Evolutionary conservation across 2,329 filamentous ascomycete species (phyloP).

Genomic region (Venturia carpophila): DNA sequence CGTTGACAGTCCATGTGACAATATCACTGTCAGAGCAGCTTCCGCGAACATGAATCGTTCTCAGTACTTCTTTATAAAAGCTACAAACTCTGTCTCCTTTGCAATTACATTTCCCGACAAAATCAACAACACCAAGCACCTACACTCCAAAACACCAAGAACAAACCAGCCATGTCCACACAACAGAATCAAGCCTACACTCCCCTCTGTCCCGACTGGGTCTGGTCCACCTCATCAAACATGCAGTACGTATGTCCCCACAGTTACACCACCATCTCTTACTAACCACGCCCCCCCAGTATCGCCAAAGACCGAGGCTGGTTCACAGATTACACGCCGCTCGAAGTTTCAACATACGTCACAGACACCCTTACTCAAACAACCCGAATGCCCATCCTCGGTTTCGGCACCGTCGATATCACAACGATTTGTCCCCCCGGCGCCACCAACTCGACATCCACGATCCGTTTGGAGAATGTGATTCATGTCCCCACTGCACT

Average conservation of each 20-base stretch:
- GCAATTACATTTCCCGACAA: not conserved
- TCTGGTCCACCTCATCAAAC: not conserved
- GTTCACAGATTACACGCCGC: not conserved
- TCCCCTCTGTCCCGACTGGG: not conserved
- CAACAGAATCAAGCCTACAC: not conserved
- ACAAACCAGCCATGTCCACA: not conserved
- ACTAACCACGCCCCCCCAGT: not conserved
- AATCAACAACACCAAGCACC: not conserved
- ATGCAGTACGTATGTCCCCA: not conserved
- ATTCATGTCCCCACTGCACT: not conserved
- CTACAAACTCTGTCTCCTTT: no score
- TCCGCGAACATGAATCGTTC: no score
- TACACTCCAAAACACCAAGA: not conserved
- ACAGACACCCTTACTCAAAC: not conserved
- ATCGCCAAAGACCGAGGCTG: constrained; percentile 3
- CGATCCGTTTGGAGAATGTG: not conserved
- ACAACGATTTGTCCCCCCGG: not conserved
- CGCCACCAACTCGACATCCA: not conserved
- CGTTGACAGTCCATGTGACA: no score
- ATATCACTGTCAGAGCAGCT: no score
- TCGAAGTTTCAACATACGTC: not conserved
- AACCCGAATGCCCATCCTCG: not conserved
- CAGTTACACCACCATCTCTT: not conserved
- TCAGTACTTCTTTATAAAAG: no score
- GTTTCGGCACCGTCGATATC: not conserved